Evolutionary conservation across 352 stramenopile species (phyloP), one percentile per base, ranked within the genome.

Genomic region (Globisporangium uncinulatum): DNA sequence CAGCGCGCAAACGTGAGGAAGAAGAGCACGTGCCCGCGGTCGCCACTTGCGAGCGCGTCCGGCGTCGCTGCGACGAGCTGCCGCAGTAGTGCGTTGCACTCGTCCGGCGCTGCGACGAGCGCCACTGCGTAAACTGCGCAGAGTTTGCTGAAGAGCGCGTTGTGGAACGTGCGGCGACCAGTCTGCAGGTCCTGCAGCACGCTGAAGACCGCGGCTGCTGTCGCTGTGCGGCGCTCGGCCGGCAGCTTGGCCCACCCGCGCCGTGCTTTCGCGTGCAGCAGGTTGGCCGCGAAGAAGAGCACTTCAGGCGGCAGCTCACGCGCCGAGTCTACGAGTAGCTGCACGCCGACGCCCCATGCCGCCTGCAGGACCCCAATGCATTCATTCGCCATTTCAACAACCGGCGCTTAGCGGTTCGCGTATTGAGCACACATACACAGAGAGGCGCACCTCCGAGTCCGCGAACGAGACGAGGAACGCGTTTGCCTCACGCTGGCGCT

Each of bases 271-370:
- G 71, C 67, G 59, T 90, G 80, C 19, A 90, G 47, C 76, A 90
- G 86, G 54, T 87, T 90, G 54, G 80, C 80, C 0, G 77, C 76
- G 45, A 90, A 87, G 67, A 86, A 90, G n/a, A 87, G 73, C 51
- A 68, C 73, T 52, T 86, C 74, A 5, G 66, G 62, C 29, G 74
- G 64, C 47, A 86, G 46, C 21, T 59, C 59, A 19, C 82, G 64
- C 36, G 74, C 63, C 58, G 73, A 59, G 34, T 89, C 76, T 21
- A 73, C 66, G 31, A 89, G 48, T 36, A 89, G 17, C 51, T 82
- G 76, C 32, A 83, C 62, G 1, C 60, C 65, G 24, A 85, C 67
- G 4, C 64, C 61, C 79, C 79, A 89, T 7, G 76, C 72, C 2
- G 69, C 65, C 61, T 79, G 54, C 42, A 39, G 6, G 10, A 19